Conservation (phyloP, 352 stramenopile genomes). For the Pythium volutum region DNA sequence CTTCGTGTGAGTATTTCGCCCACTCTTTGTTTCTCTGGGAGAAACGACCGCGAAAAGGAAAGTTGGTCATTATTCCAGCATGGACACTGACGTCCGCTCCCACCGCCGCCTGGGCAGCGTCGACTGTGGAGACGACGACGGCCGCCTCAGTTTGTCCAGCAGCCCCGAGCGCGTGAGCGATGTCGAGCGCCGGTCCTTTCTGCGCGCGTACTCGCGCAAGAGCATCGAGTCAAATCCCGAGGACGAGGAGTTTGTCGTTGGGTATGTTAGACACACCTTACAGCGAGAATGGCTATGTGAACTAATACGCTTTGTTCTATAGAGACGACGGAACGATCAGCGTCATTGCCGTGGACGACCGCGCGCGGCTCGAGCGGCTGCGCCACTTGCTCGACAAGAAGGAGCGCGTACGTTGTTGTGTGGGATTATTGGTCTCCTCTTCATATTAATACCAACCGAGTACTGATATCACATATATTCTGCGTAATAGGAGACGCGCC, state of each 20-base stretch:
- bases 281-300: neutral
- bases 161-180: conserved; percentile 22
- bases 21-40: neutral
- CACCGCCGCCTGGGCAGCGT: neutral
- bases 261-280: conserved; percentile 27
- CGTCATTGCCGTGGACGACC: conserved; percentile 44
- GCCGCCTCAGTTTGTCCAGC: neutral
- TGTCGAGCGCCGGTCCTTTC: conserved; percentile 25
- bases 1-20: neutral
- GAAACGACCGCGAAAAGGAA: conserved; percentile 3
- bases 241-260: conserved; percentile 63
- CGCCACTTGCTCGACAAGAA: conserved; percentile 45
- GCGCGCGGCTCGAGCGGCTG: conserved; percentile 40
- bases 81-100: conserved; percentile 8
- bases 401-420: conserved; percentile 30
- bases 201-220: conserved; percentile 33
- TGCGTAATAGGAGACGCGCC: conserved; percentile 51
- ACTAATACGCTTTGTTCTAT: neutral
- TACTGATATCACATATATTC: too few relatives aligned
- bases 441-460: too few relatives aligned
- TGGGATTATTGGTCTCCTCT: too few relatives aligned
- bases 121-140: neutral
- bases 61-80: too few relatives aligned
- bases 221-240: conserved; percentile 34
- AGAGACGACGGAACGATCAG: conserved; percentile 64